These are phyloP conservation scores for Cryphonectria naterciae DNA, from an alignment of 2,329 filamentous ascomycete genomes.

Conservation along the genomic window DNA sequence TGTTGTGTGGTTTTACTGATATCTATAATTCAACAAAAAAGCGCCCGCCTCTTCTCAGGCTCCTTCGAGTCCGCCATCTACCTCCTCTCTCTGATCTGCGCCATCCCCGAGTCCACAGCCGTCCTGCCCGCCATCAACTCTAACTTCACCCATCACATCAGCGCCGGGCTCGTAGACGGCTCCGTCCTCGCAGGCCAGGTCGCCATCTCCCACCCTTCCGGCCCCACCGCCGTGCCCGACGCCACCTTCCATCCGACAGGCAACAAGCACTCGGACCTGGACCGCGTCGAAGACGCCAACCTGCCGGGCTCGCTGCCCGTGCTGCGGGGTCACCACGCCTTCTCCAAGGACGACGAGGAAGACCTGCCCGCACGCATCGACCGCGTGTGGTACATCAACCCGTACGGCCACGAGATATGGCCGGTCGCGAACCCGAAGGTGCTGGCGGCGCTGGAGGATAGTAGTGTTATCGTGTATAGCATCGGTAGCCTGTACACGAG, in stretches of 20 bases:
- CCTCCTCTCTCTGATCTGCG: slow-evolving; percentile 82
- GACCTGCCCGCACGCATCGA: slow-evolving; percentile 79
- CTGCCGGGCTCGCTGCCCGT: slow-evolving; percentile 80
- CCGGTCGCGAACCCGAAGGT: slow-evolving; percentile 83
- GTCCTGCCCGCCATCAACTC: slow-evolving; percentile 92
- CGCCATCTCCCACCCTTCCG: slow-evolving; percentile 83
- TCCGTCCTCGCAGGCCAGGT: slow-evolving; percentile 88
- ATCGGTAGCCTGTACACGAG: slow-evolving; percentile 95
- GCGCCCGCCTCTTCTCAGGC: slow-evolving; percentile 84
- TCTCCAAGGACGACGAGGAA: slow-evolving; percentile 76
- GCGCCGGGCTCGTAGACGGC: slow-evolving; percentile 76
- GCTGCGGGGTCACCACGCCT: slow-evolving; percentile 77
- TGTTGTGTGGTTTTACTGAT: slow-evolving; percentile 2
- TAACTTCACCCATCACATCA: slow-evolving; percentile 95
- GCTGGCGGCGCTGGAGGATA: slow-evolving; percentile 65
- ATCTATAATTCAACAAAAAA: slow-evolving; percentile 23
- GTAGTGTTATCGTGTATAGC: slow-evolving; percentile 80
- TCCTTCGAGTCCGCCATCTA: slow-evolving; percentile 94
- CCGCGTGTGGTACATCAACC: slow-evolving; percentile 96
- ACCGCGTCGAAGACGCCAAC: slow-evolving; percentile 77
- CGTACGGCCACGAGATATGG: slow-evolving; percentile 94
- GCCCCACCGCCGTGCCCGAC: slow-evolving; percentile 58
- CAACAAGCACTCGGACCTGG: slow-evolving; percentile 57
- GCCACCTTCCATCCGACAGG: slow-evolving; percentile 32
- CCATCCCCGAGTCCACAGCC: slow-evolving; percentile 74